phyloP scores from a whole-genome alignment of 148 eudicot species.

The Suaeda aralocaspica region DNA sequence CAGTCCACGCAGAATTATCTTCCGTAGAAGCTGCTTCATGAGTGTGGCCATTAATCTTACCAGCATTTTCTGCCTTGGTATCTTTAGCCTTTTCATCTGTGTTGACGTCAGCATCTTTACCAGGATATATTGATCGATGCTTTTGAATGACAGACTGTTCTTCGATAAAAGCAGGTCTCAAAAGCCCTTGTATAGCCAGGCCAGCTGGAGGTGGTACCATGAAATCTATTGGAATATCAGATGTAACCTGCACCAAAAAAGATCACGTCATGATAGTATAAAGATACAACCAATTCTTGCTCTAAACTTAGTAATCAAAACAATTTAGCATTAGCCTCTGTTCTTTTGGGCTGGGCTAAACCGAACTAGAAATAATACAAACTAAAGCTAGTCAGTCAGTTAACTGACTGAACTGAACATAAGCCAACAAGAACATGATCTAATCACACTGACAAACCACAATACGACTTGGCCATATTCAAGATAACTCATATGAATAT shows the following conservation, averaged over 20 bases:
- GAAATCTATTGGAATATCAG: conserved; percentile 73
- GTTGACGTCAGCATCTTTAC: conserved; percentile 28
- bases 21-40: conserved; percentile 38
- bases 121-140: conserved; percentile 34
- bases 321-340: neutral
- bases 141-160: conserved; percentile 69
- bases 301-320: neutral
- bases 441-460: conserved; percentile 1
- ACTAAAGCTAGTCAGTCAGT: no score
- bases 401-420: no score
- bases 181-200: conserved; percentile 74
- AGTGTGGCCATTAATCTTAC: conserved; percentile 57
- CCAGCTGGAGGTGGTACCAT: conserved; percentile 92
- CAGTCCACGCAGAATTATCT: conserved; percentile 43
- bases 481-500: neutral
- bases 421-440: no score
- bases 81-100: conserved; percentile 29
- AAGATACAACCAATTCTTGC: neutral
- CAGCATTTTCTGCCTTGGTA: conserved; percentile 40
- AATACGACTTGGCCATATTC: neutral
- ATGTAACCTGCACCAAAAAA: conserved; percentile 42
- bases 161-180: conserved; percentile 83
- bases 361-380: no score
- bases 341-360: no score
- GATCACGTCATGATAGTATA: neutral